A percentile compares a stretch with the other conserved stretches of the same genome.
Conservation (phyloP, 1,284 basidiomycete species). For the Tremellales sp. region DNA sequence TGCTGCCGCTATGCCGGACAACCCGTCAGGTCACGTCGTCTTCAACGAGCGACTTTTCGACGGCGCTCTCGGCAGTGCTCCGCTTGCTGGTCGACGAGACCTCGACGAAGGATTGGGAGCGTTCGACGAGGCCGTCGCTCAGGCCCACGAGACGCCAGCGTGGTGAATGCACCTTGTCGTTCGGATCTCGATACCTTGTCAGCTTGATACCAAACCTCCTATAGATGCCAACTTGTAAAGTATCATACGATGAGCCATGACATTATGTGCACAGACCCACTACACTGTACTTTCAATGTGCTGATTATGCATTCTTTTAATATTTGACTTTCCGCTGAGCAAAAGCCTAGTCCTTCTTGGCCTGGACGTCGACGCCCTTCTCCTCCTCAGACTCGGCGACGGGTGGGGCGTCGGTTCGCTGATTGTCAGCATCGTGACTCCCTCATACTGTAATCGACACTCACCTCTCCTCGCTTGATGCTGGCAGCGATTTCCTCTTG, state of each 20-base stretch:
- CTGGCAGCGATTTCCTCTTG: background rate
- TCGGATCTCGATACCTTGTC: background rate
- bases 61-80: constrained; percentile 27
- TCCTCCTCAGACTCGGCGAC: background rate
- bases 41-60: constrained; percentile 38
- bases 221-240: background rate
- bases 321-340: background rate
- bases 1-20: background rate
- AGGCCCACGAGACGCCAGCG: constrained; percentile 1
- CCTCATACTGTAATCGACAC: background rate
- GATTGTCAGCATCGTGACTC: background rate
- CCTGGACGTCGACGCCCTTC: background rate
- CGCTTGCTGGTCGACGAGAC: constrained; percentile 1
- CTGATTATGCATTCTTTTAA: background rate
- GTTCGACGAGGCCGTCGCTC: constrained; percentile 17
- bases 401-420: background rate
- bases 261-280: background rate
- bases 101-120: constrained; percentile 19
- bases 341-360: background rate
- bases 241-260: background rate
- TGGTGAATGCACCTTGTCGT: background rate
- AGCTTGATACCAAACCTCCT: background rate
- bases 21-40: constrained; percentile 32
- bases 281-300: background rate
- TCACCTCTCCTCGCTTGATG: background rate